phyloP scores from a whole-genome alignment of 192 early-diverging fungal species.

The Linnemannia elongata region DNA sequence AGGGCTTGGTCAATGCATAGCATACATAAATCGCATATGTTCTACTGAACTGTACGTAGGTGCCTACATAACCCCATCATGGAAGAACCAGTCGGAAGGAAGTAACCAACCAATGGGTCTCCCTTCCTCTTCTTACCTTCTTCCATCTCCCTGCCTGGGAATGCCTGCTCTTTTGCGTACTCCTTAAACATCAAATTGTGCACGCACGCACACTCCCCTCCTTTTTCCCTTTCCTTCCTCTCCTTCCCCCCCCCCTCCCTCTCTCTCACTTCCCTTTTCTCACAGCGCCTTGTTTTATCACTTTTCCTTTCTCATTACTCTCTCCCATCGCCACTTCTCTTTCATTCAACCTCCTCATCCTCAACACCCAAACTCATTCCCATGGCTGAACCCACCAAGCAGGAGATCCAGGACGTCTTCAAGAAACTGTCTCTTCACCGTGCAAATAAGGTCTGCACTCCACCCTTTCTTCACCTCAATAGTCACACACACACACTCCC shows the following conservation, averaged over 20 bases:
- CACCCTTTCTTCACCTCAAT: not conserved
- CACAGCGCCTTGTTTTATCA: not conserved
- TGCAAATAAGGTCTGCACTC: conserved; percentile 32
- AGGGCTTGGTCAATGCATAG: no score
- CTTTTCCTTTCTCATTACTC: not conserved
- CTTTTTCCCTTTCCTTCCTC: not conserved
- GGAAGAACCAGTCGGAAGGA: no score
- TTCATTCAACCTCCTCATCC: not conserved
- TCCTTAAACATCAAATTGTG: no score
- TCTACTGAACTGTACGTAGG: no score
- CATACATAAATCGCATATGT: no score
- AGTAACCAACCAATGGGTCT: no score
- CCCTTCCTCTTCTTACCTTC: no score
- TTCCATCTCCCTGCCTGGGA: no score
- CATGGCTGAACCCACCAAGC: conserved; percentile 54
- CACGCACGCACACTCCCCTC: not conserved
- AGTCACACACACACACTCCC: not conserved
- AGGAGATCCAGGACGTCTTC: conserved; percentile 52
- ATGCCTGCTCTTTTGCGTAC: no score
- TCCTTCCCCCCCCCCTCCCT: not conserved
- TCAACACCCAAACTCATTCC: not conserved
- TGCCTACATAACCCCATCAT: no score
- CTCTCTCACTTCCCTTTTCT: not conserved
- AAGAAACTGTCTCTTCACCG: conserved; percentile 44
- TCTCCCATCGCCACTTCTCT: not conserved